phyloP scores from a whole-genome alignment of 495 filamentous ascomycete species.

The Bacidia rubella region DNA sequence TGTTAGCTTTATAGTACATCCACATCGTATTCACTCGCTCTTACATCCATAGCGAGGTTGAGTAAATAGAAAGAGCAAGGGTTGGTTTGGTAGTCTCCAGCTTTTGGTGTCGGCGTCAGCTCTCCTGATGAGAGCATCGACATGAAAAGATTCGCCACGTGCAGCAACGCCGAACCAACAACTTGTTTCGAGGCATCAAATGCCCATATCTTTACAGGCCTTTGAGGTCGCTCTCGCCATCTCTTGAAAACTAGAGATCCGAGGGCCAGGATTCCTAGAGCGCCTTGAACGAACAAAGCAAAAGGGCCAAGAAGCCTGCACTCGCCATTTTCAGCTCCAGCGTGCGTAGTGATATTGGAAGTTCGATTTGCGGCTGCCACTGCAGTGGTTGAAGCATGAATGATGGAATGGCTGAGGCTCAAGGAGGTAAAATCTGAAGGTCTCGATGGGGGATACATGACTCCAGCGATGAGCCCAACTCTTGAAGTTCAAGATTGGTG shows the following conservation, averaged over 20 bases:
- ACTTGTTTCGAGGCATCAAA: slow-evolving; percentile 97
- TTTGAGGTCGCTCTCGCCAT: slow-evolving; percentile 79
- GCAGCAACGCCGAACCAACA: slow-evolving; percentile 80
- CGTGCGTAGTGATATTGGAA: slow-evolving; percentile 2
- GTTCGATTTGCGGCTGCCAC: neutral
- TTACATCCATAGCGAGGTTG: slow-evolving; percentile 90
- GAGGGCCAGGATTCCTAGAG: slow-evolving; percentile 72
- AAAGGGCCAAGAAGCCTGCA: slow-evolving; percentile 76
- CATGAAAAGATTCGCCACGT: slow-evolving; percentile 85
- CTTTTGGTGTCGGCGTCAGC: slow-evolving; percentile 37
- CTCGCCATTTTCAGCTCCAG: slow-evolving; percentile 40
- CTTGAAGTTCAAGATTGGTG: neutral
- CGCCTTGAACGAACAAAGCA: slow-evolving; percentile 76
- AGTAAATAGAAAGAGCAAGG: slow-evolving; percentile 93
- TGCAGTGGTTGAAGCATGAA: slow-evolving; percentile 8
- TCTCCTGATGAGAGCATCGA: slow-evolving; percentile 84
- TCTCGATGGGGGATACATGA: slow-evolving; percentile 7
- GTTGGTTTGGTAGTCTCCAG: slow-evolving; percentile 58
- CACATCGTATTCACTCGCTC: slow-evolving; percentile 22
- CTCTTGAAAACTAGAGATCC: slow-evolving; percentile 83
- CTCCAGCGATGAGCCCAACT: no score
- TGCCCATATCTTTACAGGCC: slow-evolving; percentile 87
- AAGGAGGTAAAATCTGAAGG: slow-evolving; percentile 3
- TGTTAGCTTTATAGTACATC: slow-evolving; percentile 1
- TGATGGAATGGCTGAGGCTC: slow-evolving; percentile 5